A percentile compares a stretch with the other conserved stretches of the same genome.
phyloP scores from a whole-genome alignment of 192 early-diverging fungal genomes.

The Coemansia sp. region DNA sequence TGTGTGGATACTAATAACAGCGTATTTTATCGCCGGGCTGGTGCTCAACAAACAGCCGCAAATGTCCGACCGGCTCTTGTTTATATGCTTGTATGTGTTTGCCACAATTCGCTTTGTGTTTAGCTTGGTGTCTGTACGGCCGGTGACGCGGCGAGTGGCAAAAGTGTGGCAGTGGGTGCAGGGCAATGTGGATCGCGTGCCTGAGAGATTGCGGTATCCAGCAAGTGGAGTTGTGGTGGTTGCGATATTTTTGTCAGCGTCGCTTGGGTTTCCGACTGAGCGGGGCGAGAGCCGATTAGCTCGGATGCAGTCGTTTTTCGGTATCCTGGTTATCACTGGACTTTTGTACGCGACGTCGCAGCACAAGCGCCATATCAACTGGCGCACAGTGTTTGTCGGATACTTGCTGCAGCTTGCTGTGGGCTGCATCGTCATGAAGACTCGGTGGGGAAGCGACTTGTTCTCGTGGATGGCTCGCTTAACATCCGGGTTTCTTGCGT shows the following conservation, averaged over 20 bases:
- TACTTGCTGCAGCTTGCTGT: constrained; percentile 74
- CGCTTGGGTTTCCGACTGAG: constrained; percentile 34
- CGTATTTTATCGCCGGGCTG: constrained; percentile 64
- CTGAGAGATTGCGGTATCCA: constrained; percentile 53
- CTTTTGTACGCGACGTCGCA: constrained; percentile 58
- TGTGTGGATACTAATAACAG: constrained; percentile 59
- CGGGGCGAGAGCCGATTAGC: constrained; percentile 60
- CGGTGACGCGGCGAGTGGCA: constrained; percentile 21
- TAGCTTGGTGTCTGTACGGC: constrained; percentile 28
- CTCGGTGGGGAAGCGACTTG: constrained; percentile 66
- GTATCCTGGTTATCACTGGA: constrained; percentile 61
- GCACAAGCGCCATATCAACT: constrained; percentile 65
- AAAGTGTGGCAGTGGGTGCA: not conserved
- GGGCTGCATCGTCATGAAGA: constrained; percentile 76
- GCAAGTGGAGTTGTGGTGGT: constrained; percentile 57
- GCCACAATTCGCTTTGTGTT: constrained; percentile 53
- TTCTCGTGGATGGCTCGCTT: constrained; percentile 69
- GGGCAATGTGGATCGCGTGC: not conserved
- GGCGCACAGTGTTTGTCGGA: constrained; percentile 72
- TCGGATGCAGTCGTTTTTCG: constrained; percentile 74
- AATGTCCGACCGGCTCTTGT: constrained; percentile 52
- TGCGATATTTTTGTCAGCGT: constrained; percentile 55
- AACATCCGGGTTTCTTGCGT: constrained; percentile 62
- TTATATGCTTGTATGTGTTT: constrained; percentile 56
- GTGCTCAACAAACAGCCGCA: constrained; percentile 54